phyloP scores from a whole-genome alignment of 1,284 basidiomycete genomes.

The Violaceomyces palustris region DNA sequence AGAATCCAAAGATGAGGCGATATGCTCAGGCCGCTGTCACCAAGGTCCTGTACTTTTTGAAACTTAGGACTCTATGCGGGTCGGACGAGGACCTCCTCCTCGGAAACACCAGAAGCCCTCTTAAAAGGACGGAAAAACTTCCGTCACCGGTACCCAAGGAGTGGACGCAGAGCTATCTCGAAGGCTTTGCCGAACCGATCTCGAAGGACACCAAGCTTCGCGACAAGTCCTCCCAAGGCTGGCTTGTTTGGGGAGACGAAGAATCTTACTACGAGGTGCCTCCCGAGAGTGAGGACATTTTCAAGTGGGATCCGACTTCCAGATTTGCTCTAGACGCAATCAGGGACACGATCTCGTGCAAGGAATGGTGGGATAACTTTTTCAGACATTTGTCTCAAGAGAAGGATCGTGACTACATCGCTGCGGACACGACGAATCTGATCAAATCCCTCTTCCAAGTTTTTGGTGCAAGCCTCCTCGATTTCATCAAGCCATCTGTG shows the following conservation, averaged over 20 bases:
- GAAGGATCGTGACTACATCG: constrained; percentile 45
- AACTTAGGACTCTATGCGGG: constrained; percentile 74
- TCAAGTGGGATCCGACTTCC: constrained; percentile 67
- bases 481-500: constrained; percentile 62
- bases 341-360: constrained; percentile 57
- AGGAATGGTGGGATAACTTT: constrained; percentile 62
- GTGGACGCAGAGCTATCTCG: constrained; percentile 61
- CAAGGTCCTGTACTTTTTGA: constrained; percentile 71
- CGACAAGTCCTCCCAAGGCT: constrained; percentile 79
- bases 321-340: constrained; percentile 63
- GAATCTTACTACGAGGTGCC: constrained; percentile 66
- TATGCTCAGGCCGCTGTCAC: constrained; percentile 72
- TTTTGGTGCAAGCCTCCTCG: constrained; percentile 60
- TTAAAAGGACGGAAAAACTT: constrained; percentile 56
- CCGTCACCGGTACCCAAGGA: constrained; percentile 50
- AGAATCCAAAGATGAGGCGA: constrained; percentile 73
- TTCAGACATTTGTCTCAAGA: constrained; percentile 46
- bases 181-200: constrained; percentile 53
- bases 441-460: constrained; percentile 59
- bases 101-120: constrained; percentile 72
- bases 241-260: constrained; percentile 72
- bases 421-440: constrained; percentile 55
- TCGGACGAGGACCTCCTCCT: constrained; percentile 69
- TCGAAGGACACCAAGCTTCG: constrained; percentile 58
- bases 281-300: constrained; percentile 58